Evolutionary conservation across 1,284 basidiomycete species (phyloP).

Genomic region (Mycena sp.): DNA sequence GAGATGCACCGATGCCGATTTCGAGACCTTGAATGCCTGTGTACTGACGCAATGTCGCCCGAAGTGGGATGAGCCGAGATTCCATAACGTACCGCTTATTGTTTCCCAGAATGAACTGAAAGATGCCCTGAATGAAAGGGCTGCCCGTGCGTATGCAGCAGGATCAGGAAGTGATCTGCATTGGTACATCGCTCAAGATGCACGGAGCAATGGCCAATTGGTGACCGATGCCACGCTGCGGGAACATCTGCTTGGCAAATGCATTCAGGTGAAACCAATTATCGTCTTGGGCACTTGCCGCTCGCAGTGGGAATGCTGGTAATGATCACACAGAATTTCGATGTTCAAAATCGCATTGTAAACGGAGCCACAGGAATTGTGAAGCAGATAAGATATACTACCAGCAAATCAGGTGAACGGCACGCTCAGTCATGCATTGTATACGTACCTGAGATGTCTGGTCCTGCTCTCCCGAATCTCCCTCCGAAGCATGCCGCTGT

Average conservation of each 20-base stretch:
- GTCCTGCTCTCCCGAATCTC: conserved; percentile 3
- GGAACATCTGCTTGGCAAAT: conserved; percentile 3
- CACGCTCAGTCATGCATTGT: conserved; percentile 19
- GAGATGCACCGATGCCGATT: too few species aligned
- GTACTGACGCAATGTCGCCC: conserved; percentile 16
- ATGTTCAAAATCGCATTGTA: conserved; percentile 30
- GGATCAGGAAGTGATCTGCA: conserved; percentile 22
- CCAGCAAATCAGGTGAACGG: conserved; percentile 14
- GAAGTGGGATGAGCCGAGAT: conserved; percentile 16
- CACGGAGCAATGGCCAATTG: not conserved
- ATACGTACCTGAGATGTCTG: conserved; percentile 8
- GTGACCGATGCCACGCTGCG: not conserved
- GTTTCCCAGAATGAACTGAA: conserved; percentile 36
- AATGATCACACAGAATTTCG: conserved; percentile 31
- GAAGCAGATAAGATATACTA: too few species aligned
- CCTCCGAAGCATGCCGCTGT: too few species aligned
- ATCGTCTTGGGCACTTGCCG: too few species aligned
- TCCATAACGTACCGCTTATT: conserved; percentile 37
- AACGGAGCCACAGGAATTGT: conserved; percentile 30
- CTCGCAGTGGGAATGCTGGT: conserved; percentile 34
- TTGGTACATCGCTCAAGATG: conserved; percentile 30
- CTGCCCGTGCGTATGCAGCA: conserved; percentile 40
- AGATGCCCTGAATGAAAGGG: too few species aligned
- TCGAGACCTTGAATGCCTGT: conserved; percentile 24
- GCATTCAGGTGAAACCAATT: conserved; percentile 26